Base-by-base conservation (phyloP, 768 basidiomycete genomes). In the Sistotremastrum suecicum region DNA sequence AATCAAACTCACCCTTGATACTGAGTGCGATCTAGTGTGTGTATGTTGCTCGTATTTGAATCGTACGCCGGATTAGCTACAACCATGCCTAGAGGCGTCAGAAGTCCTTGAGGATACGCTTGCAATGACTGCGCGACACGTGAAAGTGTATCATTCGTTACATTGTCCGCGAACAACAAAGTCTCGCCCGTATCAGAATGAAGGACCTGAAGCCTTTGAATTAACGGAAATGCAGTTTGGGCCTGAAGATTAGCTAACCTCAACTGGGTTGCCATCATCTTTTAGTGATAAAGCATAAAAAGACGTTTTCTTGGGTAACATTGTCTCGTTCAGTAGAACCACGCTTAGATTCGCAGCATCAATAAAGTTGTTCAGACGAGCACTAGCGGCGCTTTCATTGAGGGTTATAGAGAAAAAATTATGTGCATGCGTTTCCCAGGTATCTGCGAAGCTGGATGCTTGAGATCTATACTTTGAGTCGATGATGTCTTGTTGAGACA, bases 71-170 rank as follows among this genome's bases (percentile, higher is more conserved):
- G 63, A 51, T 69, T 69, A n/a, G 68, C 64, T 8, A 67, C 63
- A 6, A 71, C 61, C 68, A 69, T 68, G 6, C 69, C 69, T 44
- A 69, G 55, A 44, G 67, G 64, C n/a, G 68, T 70, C 7, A 69
- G 56, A 5, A 69, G 55, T 1, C 67, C 66, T 55, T 61, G 55
- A 12, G 68, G 68, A 57, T 69, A 71, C n/a, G 67, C 63, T 43
- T 63, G 58, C 47, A 69, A 55, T 4, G 66, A 63, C 46, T 68
- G 56, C 7, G 64, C 57, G 6, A 62, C 63, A 12, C 58, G 64
- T 51, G 63, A 58, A 39, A 70, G 48, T 48, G 67, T 61, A 30
- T 43, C 48, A 12, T 56, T 50, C 12, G 63, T 60, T 1, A 69
- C 63, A 46, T 69, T 67, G 42, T 58, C 58, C 10, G 60, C 63